These are phyloP conservation scores for Dactylis glomerata DNA, from an alignment of 176 grass and related monocot species.

Conservation along the genomic window DNA sequence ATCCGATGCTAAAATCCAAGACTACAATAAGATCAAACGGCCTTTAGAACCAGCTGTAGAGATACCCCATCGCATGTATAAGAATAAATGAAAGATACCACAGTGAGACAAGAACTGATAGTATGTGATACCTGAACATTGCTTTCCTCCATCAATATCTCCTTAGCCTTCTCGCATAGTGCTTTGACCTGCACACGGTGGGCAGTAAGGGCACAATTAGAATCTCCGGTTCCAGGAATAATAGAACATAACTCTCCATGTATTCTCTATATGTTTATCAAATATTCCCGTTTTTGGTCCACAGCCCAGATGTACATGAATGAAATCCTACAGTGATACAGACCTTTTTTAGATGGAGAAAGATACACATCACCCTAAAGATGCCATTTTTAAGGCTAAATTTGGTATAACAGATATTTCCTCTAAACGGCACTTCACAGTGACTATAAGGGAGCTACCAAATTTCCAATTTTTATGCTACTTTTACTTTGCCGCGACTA, in stretches of 20 bases:
- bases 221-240: constrained; percentile 28
- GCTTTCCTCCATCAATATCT: constrained; percentile 96
- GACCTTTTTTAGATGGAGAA: background rate
- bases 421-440: background rate
- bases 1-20: background rate
- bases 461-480: constrained; percentile 19
- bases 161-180: constrained; percentile 93
- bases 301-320: background rate
- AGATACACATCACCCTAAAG: background rate
- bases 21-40: constrained; percentile 2
- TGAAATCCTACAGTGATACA: background rate
- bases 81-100: background rate
- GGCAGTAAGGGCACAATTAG: background rate
- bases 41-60: background rate
- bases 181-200: constrained; percentile 65
- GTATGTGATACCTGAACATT: constrained; percentile 76
- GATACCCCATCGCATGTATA: background rate
- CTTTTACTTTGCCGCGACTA: background rate
- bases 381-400: background rate
- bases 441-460: background rate
- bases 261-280: constrained; percentile 21
- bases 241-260: background rate
- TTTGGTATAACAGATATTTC: background rate
- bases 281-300: constrained; percentile 19
- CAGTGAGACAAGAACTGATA: background rate